Evolutionary conservation across 768 basidiomycete genomes (phyloP), one percentile per base, ranked within the genome.

Genomic region (Tubosaeta sp.): DNA sequence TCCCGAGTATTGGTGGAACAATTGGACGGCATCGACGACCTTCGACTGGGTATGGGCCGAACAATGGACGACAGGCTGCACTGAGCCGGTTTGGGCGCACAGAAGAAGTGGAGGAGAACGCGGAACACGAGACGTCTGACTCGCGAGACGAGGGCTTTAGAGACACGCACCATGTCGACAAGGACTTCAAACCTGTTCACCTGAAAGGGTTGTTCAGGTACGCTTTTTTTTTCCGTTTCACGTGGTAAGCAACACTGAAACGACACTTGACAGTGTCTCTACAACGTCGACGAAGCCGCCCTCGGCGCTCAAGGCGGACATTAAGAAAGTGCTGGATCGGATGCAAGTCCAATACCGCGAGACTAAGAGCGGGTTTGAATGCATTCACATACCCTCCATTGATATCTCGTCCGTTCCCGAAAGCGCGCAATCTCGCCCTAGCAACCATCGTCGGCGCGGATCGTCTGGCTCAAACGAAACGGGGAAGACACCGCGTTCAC

Each of bases 291-390:
- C 93, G 5, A 97, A 95, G 63, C 64, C 90, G 6, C 88, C 92
- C 5, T 70, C 79, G 13, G 76, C 81, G 9, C 84, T 98, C 70
- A 89, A 91, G 68, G 71, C 77, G 51, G 95, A 98, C 69, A 86
- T 99, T 56, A 77, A 80, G 44, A 80, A 81, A 12, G 94, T 96
- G 2, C 78, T 98, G 34, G 90, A 94, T 61, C 82, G 94, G 42
- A 92, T 98, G 83, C 93, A 94, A 56, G 88, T 99, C 29, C 91
- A 93, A 68, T 93, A 96, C 65, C 81, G 92, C 35, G 89, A 93
- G 67, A 92, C 82, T 58, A 90, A 86, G 70, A 76, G 83, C 51
- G 96, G 95, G 3, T 98, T 92, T 66, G 95, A 99, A 67, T 99
- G 96, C 71, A 89, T 95, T 21, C 93, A 99, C 66, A 70, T 90